Percentiles rank a stretch among this genome's conserved stretches.
phyloP scores from a whole-genome alignment of 768 basidiomycete species.

The Russula ochroleuca region DNA sequence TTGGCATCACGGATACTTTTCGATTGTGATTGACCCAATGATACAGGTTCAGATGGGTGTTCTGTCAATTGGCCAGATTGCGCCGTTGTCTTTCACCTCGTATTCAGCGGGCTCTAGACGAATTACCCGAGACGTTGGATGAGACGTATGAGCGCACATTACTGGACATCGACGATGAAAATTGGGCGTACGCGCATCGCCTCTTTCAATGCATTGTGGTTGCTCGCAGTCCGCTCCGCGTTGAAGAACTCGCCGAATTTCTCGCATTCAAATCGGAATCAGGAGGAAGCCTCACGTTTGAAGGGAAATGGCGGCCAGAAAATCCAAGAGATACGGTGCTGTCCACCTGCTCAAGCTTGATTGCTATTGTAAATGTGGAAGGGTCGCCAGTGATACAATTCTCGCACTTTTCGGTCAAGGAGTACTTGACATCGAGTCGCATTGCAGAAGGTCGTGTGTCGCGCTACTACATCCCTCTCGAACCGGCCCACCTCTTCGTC shows the following conservation, averaged over 20 bases:
- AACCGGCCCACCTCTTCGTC: neutral
- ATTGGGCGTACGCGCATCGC: neutral
- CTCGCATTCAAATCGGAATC: neutral
- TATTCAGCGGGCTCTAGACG: neutral
- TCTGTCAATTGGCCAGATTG: neutral
- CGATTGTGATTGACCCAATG: neutral
- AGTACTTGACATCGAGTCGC: neutral
- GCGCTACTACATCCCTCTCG: neutral
- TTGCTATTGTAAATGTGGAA: neutral
- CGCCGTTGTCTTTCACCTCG: neutral
- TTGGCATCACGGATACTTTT: too few relatives aligned
- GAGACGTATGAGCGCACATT: neutral
- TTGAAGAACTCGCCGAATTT: neutral
- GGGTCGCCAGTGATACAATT: neutral
- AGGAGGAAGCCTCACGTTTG: neutral
- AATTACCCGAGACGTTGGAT: neutral
- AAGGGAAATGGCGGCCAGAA: neutral
- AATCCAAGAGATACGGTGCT: neutral
- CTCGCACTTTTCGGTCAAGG: too few relatives aligned
- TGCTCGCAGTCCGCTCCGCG: neutral
- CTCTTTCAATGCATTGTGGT: neutral
- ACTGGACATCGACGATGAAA: neutral
- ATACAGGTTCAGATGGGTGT: neutral
- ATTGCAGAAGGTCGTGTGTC: neutral
- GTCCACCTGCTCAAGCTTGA: neutral